Evolutionary conservation across 345 rosid species (phyloP).

Genomic region (Murraya koenigii): DNA sequence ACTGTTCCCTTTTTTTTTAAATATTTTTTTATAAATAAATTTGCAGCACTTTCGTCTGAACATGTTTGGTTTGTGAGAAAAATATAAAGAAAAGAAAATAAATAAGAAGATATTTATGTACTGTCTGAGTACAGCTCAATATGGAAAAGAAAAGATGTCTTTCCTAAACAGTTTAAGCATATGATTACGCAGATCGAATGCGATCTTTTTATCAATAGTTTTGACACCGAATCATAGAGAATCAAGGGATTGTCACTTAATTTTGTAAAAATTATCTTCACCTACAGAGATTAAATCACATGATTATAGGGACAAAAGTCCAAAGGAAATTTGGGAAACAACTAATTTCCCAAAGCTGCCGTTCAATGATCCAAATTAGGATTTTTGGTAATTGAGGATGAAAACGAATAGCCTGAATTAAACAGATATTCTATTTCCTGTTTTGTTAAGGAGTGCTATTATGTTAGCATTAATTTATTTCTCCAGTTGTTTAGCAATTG

Average conservation of each 20-base stretch:
- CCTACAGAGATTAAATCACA: background rate
- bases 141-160: background rate
- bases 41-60: background rate
- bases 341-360: background rate
- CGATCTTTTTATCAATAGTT: background rate
- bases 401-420: background rate
- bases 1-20: background rate
- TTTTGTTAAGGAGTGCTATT: no score
- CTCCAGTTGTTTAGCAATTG: no score
- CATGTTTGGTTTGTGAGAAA: conserved; percentile 8
- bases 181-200: background rate
- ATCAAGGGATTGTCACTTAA: background rate
- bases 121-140: background rate
- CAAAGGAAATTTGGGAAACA: background rate
- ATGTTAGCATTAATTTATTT: no score
- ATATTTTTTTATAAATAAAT: no score
- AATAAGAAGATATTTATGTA: background rate
- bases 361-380: background rate
- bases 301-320: background rate
- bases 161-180: no score
- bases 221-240: background rate
- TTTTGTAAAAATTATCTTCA: background rate
- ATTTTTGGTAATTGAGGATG: background rate
- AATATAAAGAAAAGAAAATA: background rate
- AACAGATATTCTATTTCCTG: background rate